Conservation (phyloP, 2,329 filamentous ascomycete genomes). For the Alternaria arborescens region DNA sequence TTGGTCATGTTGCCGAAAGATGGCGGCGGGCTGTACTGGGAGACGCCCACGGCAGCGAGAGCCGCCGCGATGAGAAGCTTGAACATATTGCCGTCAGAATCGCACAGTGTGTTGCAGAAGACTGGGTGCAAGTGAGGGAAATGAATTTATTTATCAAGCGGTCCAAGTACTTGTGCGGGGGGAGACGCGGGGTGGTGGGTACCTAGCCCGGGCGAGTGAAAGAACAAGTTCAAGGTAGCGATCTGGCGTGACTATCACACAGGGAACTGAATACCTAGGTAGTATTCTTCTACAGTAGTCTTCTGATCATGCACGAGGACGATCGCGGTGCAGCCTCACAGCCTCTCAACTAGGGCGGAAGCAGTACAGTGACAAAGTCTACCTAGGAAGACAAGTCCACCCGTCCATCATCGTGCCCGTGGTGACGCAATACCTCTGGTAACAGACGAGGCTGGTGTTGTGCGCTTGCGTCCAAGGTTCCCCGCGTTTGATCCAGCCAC, state of each 20-base stretch:
- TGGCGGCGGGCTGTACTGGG: constrained; percentile 27
- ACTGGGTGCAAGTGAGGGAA: background rate
- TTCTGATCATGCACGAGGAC: constrained; percentile 4
- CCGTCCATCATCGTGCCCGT: background rate
- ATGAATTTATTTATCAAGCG: background rate
- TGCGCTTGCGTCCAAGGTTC: constrained; percentile 6
- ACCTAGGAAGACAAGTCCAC: background rate
- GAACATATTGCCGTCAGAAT: constrained; percentile 25
- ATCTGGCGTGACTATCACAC: constrained; percentile 2
- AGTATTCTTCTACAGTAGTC: background rate
- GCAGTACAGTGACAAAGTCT: background rate
- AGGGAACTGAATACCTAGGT: background rate
- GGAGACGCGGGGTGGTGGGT: constrained; percentile 16
- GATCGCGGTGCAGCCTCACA: constrained; percentile 2
- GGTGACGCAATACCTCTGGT: background rate
- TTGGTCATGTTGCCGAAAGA: constrained; percentile 18
- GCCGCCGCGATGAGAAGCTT: constrained; percentile 26
- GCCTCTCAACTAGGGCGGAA: background rate
- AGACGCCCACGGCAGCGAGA: constrained; percentile 26
- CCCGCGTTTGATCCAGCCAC: constrained; percentile 14
- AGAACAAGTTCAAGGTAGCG: background rate
- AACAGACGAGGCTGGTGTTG: constrained; percentile 11
- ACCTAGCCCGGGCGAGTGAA: constrained; percentile 12
- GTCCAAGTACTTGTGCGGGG: constrained; percentile 11
- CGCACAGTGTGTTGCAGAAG: background rate